Evolutionary conservation across 371 early-diverging fungal species (phyloP), one percentile per base, ranked within the genome.

Genomic region (Parasitella parasitica): DNA sequence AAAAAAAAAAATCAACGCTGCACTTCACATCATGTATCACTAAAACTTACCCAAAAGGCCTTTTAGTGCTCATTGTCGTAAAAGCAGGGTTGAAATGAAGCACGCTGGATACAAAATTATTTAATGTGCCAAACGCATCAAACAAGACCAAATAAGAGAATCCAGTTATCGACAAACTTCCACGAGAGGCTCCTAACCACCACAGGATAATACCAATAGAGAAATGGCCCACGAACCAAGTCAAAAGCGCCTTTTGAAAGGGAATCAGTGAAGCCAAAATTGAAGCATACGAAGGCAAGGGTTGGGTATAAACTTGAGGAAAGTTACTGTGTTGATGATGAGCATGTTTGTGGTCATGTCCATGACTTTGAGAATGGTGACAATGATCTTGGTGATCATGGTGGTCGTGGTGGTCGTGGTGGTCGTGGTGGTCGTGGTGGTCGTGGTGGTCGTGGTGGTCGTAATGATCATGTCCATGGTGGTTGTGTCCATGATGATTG

Each of bases 201-300:
- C 80, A 87, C 1, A 84, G 69, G 39, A 71, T 57, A 9, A 82
- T 58, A 20, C 85, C 83, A 34, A 82, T 68, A 2, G 58, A 15
- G 12, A 73, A 57, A 49, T 87, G 83, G 12, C 78, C 61, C 28
- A 78, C 7, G 46, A 82, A 80, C 80, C 83, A 86, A 0, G 85
- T 84, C 36, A 87, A 86, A 38, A 84, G 61, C 2, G 86, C 81
- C 64, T 87, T 86, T 71, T 87, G 86, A 34, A 59, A 64, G 6
- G 86, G 82, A 54, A 71, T 62, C 16, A 87, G 61, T 11, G 60
- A 59, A 8, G 66, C 65, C 56, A 84, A 76, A 13, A 81, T 71
- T 46, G 70, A 57, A 13, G 70, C 63, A 41, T 57, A 59, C 9
- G 68, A 68, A 30, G 65, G 72, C 3, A 68, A 43, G 27, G 64